phyloP scores from a whole-genome alignment of 1,284 basidiomycete genomes.

The Polyporus tsugae region DNA sequence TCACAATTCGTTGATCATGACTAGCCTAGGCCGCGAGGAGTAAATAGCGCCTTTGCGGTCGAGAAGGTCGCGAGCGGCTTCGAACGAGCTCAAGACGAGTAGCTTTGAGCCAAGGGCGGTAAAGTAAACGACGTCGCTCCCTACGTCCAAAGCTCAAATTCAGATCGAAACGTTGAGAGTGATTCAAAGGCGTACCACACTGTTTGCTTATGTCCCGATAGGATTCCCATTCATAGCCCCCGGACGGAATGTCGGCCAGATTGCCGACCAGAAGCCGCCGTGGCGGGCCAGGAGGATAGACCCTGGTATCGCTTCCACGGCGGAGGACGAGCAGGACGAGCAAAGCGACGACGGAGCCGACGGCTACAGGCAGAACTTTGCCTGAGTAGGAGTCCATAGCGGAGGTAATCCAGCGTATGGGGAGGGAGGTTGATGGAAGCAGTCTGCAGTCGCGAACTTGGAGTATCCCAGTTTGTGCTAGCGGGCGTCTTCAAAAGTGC shows the following conservation, averaged over 20 bases:
- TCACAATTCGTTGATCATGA: conserved; percentile 33
- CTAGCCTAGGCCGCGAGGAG: conserved; percentile 18
- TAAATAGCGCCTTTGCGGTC: conserved; percentile 24
- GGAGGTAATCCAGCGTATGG: background rate
- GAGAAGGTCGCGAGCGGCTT: conserved; percentile 24
- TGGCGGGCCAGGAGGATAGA: conserved; percentile 10
- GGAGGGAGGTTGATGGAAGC: background rate
- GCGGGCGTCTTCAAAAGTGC: background rate
- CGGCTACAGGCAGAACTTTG: background rate
- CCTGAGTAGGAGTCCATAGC: background rate
- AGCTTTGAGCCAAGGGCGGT: conserved; percentile 12
- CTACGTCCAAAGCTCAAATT: background rate
- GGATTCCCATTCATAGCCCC: conserved; percentile 15
- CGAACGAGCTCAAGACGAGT: conserved; percentile 41
- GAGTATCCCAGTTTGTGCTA: background rate
- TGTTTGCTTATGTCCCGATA: conserved; percentile 2
- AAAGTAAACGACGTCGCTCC: conserved; percentile 25
- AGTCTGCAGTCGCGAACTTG: background rate
- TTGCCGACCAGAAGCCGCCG: conserved; percentile 19
- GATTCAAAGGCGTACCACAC: conserved; percentile 9
- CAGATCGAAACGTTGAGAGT: background rate
- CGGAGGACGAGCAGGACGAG: background rate
- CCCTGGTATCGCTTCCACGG: background rate
- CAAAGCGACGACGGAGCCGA: background rate
- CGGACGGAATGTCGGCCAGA: conserved; percentile 18